These are phyloP conservation scores for Boletus subcaerulescens DNA, from an alignment of 768 basidiomycete species.

Conservation along the genomic window DNA sequence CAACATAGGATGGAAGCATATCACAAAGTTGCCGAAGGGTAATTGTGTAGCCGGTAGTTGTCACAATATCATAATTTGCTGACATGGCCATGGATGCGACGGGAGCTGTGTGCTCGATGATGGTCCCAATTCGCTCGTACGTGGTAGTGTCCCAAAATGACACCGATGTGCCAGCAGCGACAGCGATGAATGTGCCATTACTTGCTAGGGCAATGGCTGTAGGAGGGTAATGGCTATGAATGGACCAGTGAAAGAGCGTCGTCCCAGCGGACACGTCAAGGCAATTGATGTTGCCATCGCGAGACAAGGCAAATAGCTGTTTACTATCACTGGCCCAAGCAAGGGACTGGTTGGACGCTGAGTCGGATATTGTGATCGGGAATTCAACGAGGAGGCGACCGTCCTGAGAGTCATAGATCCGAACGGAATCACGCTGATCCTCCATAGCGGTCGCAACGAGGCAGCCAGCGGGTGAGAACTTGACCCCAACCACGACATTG, in stretches of 20 bases:
- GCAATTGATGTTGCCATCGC: background rate
- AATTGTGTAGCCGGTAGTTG: background rate
- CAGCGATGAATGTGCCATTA: background rate
- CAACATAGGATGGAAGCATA: background rate
- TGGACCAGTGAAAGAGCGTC: background rate
- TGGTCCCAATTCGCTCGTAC: background rate
- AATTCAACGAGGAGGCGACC: background rate
- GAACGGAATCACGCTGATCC: background rate
- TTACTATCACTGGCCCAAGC: background rate
- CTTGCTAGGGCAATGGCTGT: background rate
- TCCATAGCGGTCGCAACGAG: background rate
- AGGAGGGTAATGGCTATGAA: background rate
- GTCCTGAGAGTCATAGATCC: background rate
- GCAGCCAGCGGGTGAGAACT: background rate
- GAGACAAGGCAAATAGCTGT: background rate
- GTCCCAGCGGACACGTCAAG: background rate
- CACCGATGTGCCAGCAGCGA: background rate
- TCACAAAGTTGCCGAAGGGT: background rate
- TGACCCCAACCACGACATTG: background rate
- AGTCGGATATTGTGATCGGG: background rate
- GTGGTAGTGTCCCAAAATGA: background rate
- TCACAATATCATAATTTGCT: background rate
- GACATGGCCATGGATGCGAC: constrained; percentile 1
- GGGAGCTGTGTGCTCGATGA: background rate
- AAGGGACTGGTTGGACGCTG: background rate